Evolutionary conservation across 352 stramenopile species (phyloP).

Genomic region (Phytophthora syringae): DNA sequence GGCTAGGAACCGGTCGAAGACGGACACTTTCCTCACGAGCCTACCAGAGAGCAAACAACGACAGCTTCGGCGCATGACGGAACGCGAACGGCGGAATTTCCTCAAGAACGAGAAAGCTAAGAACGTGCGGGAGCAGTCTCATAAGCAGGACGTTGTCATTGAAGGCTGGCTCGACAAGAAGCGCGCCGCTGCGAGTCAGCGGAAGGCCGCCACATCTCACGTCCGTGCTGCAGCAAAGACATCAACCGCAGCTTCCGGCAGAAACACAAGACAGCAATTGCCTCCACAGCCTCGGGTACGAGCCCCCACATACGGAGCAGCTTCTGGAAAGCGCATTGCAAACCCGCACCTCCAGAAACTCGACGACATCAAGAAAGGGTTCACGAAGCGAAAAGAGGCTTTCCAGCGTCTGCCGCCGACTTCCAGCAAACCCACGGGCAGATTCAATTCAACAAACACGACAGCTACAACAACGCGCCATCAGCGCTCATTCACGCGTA

Average conservation of each 20-base stretch:
- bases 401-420: conserved; percentile 47
- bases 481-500: conserved; percentile 35
- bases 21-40: conserved; percentile 63
- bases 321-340: conserved; percentile 58
- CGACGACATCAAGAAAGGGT: conserved; percentile 70
- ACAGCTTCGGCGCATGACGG: conserved; percentile 68
- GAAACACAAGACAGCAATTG: conserved; percentile 24
- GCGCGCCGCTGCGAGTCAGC: conserved; percentile 59
- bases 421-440: conserved; percentile 3
- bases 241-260: conserved; percentile 1
- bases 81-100: conserved; percentile 63
- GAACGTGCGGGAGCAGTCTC: conserved; percentile 37
- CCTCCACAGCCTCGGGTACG: conserved; percentile 53
- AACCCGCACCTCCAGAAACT: conserved; percentile 72
- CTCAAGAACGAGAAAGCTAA: conserved; percentile 65
- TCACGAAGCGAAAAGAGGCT: conserved; percentile 58
- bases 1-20: conserved; percentile 19
- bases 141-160: conserved; percentile 79
- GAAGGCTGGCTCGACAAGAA: conserved; percentile 79
- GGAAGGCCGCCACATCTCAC: conserved; percentile 48
- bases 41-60: conserved; percentile 68
- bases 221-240: conserved; percentile 20
- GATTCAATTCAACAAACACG: conserved; percentile 31
- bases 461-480: conserved; percentile 3
- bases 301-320: conserved; percentile 49